Base-by-base conservation (phyloP, 805 yeast genomes). In the Yarrowia divulgata region DNA sequence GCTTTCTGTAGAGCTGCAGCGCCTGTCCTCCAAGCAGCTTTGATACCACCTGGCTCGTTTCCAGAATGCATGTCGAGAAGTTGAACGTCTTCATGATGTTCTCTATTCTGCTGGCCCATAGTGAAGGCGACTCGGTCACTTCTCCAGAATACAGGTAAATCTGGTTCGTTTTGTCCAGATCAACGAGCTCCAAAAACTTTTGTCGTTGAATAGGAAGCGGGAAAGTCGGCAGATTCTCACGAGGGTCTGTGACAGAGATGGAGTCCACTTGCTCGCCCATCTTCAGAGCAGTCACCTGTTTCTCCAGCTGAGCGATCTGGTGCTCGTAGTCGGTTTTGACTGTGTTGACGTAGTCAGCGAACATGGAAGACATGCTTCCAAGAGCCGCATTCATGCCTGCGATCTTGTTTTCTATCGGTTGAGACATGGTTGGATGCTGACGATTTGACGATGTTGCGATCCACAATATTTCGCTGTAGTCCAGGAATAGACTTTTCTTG, bases 281-380 rank as follows among this genome's bases (percentile, higher is more conserved):
- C 19, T 63, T 63, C 16, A 63, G 39, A 1, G 68, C 68, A 3
- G 55, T 49, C 46, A 63, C 68, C 29, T 63, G 57, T 32, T 63
- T 63, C n/a, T 63, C 68, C n/a, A 63, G 57, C 14, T 48, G 48
- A 1, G 57, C 57, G 16, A 63, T 63, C 57, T 63, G 55, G 6
- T 63, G 68, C 39, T 63, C 68, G 16, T 63, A 63, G 48, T 63
- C 68, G 16, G 68, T 63, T 48, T 63, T 63, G 48, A 63, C 57
- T 12, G 68, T 63, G 39, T 63, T 63, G 57, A 63, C 68, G 48
- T 63, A 63, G 55, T 63, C 68, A n/a, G 57, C 68, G 39, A 63
- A 63, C 57, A 63, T 63, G 39, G 45, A 37, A 9, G 68, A 63
- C 68, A 63, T 63, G 48, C 57, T 63, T 16, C 68, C 68, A 1